Conservation (phyloP, 2,329 filamentous ascomycete species). For the Fusarium veterinarium region DNA sequence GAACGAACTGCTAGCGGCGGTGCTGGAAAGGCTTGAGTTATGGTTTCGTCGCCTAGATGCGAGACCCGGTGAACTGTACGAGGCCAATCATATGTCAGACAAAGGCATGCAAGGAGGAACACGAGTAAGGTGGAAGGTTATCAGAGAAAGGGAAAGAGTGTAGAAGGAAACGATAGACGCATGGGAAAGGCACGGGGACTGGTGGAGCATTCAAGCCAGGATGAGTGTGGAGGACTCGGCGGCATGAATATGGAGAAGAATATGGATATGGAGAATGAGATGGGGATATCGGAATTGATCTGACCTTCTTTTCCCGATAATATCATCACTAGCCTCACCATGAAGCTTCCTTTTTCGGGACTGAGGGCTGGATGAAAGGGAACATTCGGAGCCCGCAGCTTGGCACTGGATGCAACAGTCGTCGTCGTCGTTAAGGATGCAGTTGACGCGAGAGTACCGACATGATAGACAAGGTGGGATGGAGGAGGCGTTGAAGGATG, state of each 20-base stretch:
- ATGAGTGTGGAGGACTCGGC: constrained; percentile 29
- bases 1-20: constrained; percentile 70
- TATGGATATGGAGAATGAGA: constrained; percentile 19
- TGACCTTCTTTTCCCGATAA: constrained; percentile 76
- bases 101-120: constrained; percentile 41
- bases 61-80: constrained; percentile 66
- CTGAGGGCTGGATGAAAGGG: constrained; percentile 79
- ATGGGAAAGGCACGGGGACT: constrained; percentile 29
- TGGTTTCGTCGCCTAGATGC: constrained; percentile 63
- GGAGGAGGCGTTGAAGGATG: constrained; percentile 55
- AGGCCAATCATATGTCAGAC: constrained; percentile 63
- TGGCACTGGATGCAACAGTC: constrained; percentile 82
- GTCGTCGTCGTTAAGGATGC: constrained; percentile 79
- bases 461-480: constrained; percentile 77
- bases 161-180: constrained; percentile 37
- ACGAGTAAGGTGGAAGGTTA: constrained; percentile 38
- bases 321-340: constrained; percentile 70
- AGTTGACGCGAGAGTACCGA: constrained; percentile 77
- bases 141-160: constrained; percentile 31
- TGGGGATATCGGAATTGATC: constrained; percentile 44
- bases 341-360: constrained; percentile 84
- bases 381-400: constrained; percentile 82
- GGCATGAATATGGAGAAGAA: constrained; percentile 27
- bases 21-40: constrained; percentile 70
- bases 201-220: constrained; percentile 34